Evolutionary conservation across 208 protist species (phyloP), one percentile per base, ranked within the genome.

Genomic region (Naegleria lovaniensis): DNA sequence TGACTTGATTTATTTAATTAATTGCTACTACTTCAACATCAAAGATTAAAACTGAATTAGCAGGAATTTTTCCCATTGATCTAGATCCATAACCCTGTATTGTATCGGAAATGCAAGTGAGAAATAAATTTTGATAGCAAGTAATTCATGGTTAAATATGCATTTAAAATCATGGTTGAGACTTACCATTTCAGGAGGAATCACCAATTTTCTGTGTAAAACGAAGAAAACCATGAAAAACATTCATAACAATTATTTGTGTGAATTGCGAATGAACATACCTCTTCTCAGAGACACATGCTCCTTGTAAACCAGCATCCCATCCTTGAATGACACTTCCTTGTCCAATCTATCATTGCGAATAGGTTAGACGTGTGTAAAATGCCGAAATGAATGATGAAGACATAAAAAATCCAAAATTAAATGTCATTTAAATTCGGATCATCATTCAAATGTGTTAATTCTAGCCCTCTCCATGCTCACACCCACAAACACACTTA

Each of bases 401-500:
- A 19, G 51, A 19, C 51, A 58, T 19, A 67, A 29, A 15, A 67
- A 67, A 67, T 67, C 13, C 11, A 29, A 15, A 67, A 67, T 19
- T 22, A 67, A 29, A 67, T 67, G 4, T 58, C 33, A 5, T 19
- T 40, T 5, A 36, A 19, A 83, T 40, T 39, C 19, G 33, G 13
- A 83, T n/a, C 19, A n/a, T n/a, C n/a, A n/a, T n/a, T n/a, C n/a
- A n/a, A n/a, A n/a, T n/a, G n/a, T n/a, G n/a, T n/a, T n/a, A n/a
- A n/a, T n/a, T n/a, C n/a, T n/a, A n/a, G n/a, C n/a, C n/a, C n/a
- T n/a, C n/a, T n/a, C 9, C 9, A 25, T 67, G n/a, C n/a, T n/a
- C n/a, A n/a, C n/a, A n/a, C n/a, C 94, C 1, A 94, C 16, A 29
- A 94, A 93, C 25, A 88, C 9, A 40, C 94, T 93, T 67, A 95